These are phyloP conservation scores for Suillus luteus DNA, from an alignment of 768 basidiomycete species.

Conservation along the genomic window DNA sequence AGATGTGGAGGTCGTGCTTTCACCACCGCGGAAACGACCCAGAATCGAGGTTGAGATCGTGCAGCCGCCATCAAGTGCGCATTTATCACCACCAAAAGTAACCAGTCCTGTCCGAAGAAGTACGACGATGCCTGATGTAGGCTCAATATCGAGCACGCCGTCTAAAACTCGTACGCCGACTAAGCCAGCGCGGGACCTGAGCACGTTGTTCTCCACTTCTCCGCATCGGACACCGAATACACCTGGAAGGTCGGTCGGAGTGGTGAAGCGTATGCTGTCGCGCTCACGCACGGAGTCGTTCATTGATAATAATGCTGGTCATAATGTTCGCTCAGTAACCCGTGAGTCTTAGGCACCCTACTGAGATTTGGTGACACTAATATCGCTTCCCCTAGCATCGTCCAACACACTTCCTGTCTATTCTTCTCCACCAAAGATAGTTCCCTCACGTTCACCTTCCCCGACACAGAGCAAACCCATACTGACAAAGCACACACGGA, in stretches of 20 bases:
- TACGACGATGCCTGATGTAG: slow-evolving; percentile 7
- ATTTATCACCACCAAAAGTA: slow-evolving; percentile 7
- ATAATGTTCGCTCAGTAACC: neutral
- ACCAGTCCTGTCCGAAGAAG: slow-evolving; percentile 8
- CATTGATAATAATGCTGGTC: slow-evolving; percentile 31
- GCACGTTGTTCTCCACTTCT: slow-evolving; percentile 46
- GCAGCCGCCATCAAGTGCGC: slow-evolving; percentile 9
- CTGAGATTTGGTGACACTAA: neutral
- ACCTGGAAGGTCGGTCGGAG: slow-evolving; percentile 37
- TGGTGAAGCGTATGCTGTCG: slow-evolving; percentile 73
- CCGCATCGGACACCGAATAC: slow-evolving; percentile 31
- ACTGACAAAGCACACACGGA: slow-evolving; percentile 48
- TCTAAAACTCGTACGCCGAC: slow-evolving; percentile 19
- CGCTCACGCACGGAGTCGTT: slow-evolving; percentile 67
- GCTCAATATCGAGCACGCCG: neutral
- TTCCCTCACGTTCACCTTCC: slow-evolving; percentile 29
- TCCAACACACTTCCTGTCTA: slow-evolving; percentile 26
- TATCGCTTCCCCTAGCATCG: slow-evolving; percentile 21
- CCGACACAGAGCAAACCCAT: slow-evolving; percentile 29
- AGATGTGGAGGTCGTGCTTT: neutral
- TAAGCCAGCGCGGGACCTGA: slow-evolving; percentile 44
- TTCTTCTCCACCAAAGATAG: slow-evolving; percentile 27
- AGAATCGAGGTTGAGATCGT: slow-evolving; percentile 35
- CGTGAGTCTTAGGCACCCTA: neutral
- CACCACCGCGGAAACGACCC: slow-evolving; percentile 32